Conservation (phyloP, 768 basidiomycete species). For the Serendipita indica region DNA sequence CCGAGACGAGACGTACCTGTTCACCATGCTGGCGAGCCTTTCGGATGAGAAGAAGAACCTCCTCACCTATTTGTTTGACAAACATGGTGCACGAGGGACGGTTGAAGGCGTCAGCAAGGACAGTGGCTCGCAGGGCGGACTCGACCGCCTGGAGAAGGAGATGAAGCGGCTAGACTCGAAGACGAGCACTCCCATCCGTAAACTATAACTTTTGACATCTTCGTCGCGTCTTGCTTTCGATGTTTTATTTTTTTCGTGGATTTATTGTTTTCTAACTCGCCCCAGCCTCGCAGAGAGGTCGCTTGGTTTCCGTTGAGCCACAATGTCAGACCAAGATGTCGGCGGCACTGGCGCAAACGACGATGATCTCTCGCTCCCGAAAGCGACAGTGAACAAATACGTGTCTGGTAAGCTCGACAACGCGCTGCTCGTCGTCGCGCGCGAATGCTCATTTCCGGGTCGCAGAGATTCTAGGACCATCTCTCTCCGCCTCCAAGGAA, state of each 20-base stretch:
- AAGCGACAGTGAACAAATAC: constrained; percentile 96
- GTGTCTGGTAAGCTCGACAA: constrained; percentile 49
- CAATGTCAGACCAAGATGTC: constrained; percentile 82
- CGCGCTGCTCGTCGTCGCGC: not conserved
- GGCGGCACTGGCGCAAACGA: constrained; percentile 50
- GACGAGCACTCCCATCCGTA: constrained; percentile 45
- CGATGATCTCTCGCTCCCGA: constrained; percentile 88
- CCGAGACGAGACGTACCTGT: constrained; percentile 70
- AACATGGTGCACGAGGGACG: constrained; percentile 55
- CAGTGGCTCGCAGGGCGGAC: constrained; percentile 25
- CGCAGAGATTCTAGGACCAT: constrained; percentile 75
- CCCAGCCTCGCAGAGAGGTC: not conserved
- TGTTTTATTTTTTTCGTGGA: not conserved
- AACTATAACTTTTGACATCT: not conserved
- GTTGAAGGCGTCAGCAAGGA: constrained; percentile 19
- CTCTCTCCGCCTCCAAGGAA: constrained; percentile 84
- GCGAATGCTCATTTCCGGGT: constrained; percentile 11
- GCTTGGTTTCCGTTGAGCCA: not conserved
- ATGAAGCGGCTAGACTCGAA: constrained; percentile 67
- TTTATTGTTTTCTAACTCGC: not conserved
- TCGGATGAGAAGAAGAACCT: constrained; percentile 87
- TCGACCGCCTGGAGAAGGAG: constrained; percentile 64
- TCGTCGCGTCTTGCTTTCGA: not conserved
- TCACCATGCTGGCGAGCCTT: constrained; percentile 62
- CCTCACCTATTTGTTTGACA: constrained; percentile 78